Evolutionary conservation across 2,329 filamentous ascomycete genomes (phyloP), one percentile per base, ranked within the genome.

Genomic region (Aspergillus luchuensis): DNA sequence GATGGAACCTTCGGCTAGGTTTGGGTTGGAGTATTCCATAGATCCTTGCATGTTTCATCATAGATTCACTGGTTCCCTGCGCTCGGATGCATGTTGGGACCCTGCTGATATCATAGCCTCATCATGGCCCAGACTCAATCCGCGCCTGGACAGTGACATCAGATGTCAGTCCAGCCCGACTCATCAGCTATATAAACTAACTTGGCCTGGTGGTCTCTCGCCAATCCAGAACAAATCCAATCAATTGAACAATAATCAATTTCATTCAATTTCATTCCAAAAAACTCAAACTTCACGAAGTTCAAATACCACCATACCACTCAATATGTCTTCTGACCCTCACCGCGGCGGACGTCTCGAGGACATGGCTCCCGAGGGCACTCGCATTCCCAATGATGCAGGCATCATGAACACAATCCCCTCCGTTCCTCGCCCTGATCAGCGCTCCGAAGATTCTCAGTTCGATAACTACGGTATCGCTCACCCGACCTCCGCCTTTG

Each of bases 401-500:
- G 80, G 80, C 57, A 60, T 63, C 47, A 72, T 77, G 64, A 77
- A 78, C 64, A 72, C 72, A 52, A 81, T 84, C 61, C 79, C 80
- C 13, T 83, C 82, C 2, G 76, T 80, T 2, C 76, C 81, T 23
- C 78, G 80, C 6, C 81, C 81, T 1, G 79, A 82, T 64, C 79
- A 84, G 63, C 69, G 71, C 11, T 66, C 69, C 47, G 71, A 78
- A 43, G 68, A 75, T 45, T 48, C 47, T 3, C 62, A 67, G 48
- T 74, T 69, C 58, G 70, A 78, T 49, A 70, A 77, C 43, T 72
- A 76, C 23, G 72, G 75, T 25, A 59, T 78, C 15, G 77, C 75
- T 11, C 66, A 72, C 48, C 66, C 74, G 5, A 71, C 72, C 39
- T 61, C 74, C 0, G 77, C 77, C n/a, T 72, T 74, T 17, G 81